Conservation (phyloP, 2,329 filamentous ascomycete species). For the Hypoxylon rubiginosum region DNA sequence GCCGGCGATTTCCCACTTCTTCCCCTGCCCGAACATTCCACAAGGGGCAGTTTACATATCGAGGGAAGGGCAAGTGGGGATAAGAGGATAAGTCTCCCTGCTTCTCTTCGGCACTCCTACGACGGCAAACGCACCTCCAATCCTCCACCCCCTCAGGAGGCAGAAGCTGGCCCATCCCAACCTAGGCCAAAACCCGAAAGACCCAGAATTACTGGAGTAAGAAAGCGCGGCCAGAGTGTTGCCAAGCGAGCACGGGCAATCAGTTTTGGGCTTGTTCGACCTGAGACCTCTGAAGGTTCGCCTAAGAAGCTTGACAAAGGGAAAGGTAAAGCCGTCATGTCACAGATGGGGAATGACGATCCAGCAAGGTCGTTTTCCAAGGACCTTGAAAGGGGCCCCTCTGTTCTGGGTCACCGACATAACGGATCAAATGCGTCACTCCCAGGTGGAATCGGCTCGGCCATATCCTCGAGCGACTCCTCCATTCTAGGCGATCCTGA, state of each 20-base stretch:
- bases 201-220: constrained; percentile 41
- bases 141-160: constrained; percentile 44
- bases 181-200: constrained; percentile 39
- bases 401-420: constrained; percentile 58
- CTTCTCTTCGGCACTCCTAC: constrained; percentile 66
- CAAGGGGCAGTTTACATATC: constrained; percentile 65
- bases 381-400: constrained; percentile 69
- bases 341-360: constrained; percentile 54
- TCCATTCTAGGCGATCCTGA: constrained; percentile 74
- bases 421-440: constrained; percentile 62
- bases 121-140: constrained; percentile 61
- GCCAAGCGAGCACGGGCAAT: constrained; percentile 47
- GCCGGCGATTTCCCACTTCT: constrained; percentile 66
- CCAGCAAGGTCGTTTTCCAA: constrained; percentile 58
- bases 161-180: constrained; percentile 47
- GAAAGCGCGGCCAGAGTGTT: constrained; percentile 51
- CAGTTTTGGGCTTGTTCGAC: constrained; percentile 50
- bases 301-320: constrained; percentile 60
- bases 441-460: constrained; percentile 65
- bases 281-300: constrained; percentile 38
- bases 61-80: constrained; percentile 62
- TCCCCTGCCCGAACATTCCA: constrained; percentile 62
- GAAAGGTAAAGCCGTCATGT: constrained; percentile 65
- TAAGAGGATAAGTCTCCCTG: constrained; percentile 66
- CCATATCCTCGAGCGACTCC: constrained; percentile 68